Percentiles rank a stretch among this genome's conserved stretches.
These are phyloP conservation scores for Epichloe sp. DNA, from an alignment of 2,329 filamentous ascomycete genomes.

Conservation along the genomic window DNA sequence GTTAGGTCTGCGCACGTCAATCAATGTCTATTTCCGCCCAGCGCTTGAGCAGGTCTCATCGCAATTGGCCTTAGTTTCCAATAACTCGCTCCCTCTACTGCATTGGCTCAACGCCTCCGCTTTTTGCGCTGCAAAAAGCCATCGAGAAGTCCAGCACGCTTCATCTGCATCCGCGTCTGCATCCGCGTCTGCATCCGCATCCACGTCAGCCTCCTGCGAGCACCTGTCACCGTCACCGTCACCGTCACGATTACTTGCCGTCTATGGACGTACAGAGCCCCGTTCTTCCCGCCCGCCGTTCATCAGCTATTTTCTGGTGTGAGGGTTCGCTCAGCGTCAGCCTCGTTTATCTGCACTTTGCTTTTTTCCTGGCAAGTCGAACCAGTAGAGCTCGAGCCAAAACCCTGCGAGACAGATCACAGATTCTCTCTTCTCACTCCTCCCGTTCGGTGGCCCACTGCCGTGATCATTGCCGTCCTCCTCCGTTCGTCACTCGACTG, in stretches of 20 bases:
- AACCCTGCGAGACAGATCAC: not conserved
- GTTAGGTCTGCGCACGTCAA: not conserved
- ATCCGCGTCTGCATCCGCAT: not conserved
- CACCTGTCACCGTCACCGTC: not conserved
- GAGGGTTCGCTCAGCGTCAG: not conserved
- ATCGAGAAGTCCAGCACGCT: not conserved
- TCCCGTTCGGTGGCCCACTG: not conserved
- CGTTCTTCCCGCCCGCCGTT: not conserved
- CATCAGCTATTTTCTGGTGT: not conserved
- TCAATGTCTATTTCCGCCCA: conserved; percentile 1
- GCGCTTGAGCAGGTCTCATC: conserved; percentile 1
- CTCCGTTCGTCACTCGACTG: not conserved
- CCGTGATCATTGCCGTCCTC: not conserved
- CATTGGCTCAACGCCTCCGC: not conserved
- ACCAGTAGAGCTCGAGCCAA: not conserved
- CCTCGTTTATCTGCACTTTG: not conserved
- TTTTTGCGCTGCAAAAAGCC: not conserved
- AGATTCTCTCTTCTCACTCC: not conserved
- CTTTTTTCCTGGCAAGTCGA: not conserved
- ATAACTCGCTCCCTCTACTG: not conserved
- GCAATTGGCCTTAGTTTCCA: not conserved
- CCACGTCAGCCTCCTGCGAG: not conserved
- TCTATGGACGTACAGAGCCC: not conserved
- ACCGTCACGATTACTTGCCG: not conserved
- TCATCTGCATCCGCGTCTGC: not conserved